Evolutionary conservation across 441 rosid genomes (phyloP).

Genomic region (Erodium moschatum): DNA sequence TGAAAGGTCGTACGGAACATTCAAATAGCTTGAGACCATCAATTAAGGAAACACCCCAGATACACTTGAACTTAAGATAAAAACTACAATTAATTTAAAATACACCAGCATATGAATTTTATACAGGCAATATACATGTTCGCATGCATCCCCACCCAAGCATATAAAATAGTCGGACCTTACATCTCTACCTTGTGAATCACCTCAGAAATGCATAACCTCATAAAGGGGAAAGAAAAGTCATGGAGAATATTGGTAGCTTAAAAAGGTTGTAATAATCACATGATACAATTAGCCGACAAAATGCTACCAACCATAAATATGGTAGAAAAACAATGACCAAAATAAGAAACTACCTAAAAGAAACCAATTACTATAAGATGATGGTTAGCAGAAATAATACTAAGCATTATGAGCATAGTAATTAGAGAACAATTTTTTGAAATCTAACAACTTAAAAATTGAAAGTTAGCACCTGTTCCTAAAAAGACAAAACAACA

Average conservation of each 20-base stretch:
- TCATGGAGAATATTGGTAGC: neutral
- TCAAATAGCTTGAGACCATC: constrained; percentile 60
- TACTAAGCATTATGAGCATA: neutral
- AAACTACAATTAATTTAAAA: constrained; percentile 3
- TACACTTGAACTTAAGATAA: constrained; percentile 10
- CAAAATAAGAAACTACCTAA: constrained; percentile 1
- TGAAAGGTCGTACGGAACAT: constrained; percentile 95
- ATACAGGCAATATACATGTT: neutral
- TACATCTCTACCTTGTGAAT: constrained; percentile 3
- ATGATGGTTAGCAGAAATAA: neutral
- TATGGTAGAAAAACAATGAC: neutral
- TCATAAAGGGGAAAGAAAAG: neutral
- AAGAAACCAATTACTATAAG: neutral
- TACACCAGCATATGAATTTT: neutral
- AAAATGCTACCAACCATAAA: neutral
- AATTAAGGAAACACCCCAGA: constrained; percentile 43
- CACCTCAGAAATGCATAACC: neutral
- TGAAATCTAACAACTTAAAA: neutral
- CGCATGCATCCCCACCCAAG: neutral
- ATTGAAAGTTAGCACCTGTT: neutral
- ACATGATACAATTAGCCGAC: neutral
- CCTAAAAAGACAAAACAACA: constrained; percentile 15
- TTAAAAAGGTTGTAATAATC: neutral
- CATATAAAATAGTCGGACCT: neutral
- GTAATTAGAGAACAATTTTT: neutral